A percentile compares a stretch with the other conserved stretches of the same genome.
phyloP scores from a whole-genome alignment of 305 asterid genomes.

The Fraxinus sp. region DNA sequence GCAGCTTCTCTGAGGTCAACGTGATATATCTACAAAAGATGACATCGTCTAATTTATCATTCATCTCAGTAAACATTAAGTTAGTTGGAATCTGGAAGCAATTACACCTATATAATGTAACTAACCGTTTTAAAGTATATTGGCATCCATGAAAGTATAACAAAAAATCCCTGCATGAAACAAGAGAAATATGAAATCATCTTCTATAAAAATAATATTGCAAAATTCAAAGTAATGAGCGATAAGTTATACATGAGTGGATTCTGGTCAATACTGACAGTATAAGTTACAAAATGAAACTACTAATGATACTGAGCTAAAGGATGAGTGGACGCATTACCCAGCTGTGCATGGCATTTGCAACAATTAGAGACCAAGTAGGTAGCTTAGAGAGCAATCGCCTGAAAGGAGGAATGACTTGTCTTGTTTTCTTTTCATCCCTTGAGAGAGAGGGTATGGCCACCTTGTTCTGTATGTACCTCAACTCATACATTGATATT shows the following conservation, averaged over 20 bases:
- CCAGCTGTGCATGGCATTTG: constrained; percentile 99
- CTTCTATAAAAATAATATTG: background rate
- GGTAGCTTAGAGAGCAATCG: constrained; percentile 86
- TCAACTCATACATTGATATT: constrained; percentile 71
- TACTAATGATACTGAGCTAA: too few species aligned
- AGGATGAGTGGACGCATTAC: constrained; percentile 41
- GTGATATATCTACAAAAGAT: constrained; percentile 61
- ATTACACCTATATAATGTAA: background rate
- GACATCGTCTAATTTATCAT: constrained; percentile 15
- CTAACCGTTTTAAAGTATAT: constrained; percentile 86
- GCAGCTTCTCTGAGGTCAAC: constrained; percentile 97
- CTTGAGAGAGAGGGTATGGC: constrained; percentile 35
- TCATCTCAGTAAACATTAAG: constrained; percentile 6
- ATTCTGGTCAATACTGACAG: background rate
- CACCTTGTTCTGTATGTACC: constrained; percentile 62
- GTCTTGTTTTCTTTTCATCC: constrained; percentile 41
- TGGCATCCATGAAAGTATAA: constrained; percentile 97
- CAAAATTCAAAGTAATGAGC: background rate
- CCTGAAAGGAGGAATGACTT: constrained; percentile 74
- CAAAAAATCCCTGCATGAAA: constrained; percentile 81
- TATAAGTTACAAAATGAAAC: too few species aligned
- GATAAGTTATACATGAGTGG: background rate
- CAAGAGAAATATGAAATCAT: constrained; percentile 22
- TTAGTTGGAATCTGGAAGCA: background rate
- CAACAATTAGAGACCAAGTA: constrained; percentile 88